Percentiles rank a stretch among this genome's conserved stretches.
Conservation (phyloP, 2,329 filamentous ascomycete genomes). For the Fusarium kyushuense region DNA sequence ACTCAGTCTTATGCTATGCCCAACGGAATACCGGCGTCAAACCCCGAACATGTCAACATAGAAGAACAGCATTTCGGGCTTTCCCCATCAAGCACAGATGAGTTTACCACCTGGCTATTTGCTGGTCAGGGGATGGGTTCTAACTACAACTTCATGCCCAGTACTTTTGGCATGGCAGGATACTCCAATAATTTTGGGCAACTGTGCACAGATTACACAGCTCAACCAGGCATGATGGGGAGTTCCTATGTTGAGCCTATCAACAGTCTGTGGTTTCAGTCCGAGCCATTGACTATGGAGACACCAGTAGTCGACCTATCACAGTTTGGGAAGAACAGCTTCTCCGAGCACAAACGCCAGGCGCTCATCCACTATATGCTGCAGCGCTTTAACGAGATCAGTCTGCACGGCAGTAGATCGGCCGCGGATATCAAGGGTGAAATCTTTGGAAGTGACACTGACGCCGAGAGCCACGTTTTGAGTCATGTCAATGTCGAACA, state of each 20-base stretch:
- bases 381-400: conserved; percentile 48
- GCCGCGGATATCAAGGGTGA: conserved; percentile 48
- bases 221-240: conserved; percentile 43
- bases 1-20: conserved; percentile 42
- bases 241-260: conserved; percentile 46
- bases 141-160: conserved; percentile 42
- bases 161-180: conserved; percentile 41
- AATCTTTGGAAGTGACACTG: conserved; percentile 47
- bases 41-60: conserved; percentile 37
- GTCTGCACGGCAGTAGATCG: conserved; percentile 45
- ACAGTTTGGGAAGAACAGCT: conserved; percentile 42
- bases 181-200: conserved; percentile 49
- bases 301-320: conserved; percentile 43
- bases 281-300: conserved; percentile 42
- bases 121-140: conserved; percentile 43
- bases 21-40: conserved; percentile 37
- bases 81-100: conserved; percentile 47
- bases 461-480: conserved; percentile 45
- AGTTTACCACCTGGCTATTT: conserved; percentile 48
- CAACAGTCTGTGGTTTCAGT: conserved; percentile 49
- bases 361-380: conserved; percentile 48
- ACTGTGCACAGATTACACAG: conserved; percentile 44
- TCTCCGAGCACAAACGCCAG: conserved; percentile 48
- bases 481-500: conserved; percentile 45
- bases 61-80: conserved; percentile 47